phyloP scores from a whole-genome alignment of 805 yeast species.

The Alloascoidea africana region DNA sequence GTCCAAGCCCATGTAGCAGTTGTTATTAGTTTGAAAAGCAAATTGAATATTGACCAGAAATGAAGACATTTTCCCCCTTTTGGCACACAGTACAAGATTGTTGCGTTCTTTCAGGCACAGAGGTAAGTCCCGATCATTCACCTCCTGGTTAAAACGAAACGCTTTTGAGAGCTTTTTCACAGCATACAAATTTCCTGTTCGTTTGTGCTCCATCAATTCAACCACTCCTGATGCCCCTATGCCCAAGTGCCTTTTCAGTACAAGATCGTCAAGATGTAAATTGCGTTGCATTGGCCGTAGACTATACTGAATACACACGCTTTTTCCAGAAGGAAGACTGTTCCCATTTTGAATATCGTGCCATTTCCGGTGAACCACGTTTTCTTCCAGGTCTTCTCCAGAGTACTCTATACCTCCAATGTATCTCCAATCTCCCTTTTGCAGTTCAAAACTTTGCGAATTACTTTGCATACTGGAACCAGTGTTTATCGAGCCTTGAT shows the following conservation, averaged over 20 bases:
- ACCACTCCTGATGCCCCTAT: background rate
- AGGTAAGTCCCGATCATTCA: background rate
- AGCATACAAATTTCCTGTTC: background rate
- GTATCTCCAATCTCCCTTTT: background rate
- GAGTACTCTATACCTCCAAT: background rate
- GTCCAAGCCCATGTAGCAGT: slow-evolving; percentile 13
- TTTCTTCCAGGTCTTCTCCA: background rate
- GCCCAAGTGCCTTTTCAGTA: background rate
- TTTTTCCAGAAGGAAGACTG: background rate
- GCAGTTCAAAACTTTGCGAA: background rate
- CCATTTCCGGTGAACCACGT: background rate
- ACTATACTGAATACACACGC: background rate
- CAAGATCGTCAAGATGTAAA: background rate
- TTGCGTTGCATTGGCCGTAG: background rate
- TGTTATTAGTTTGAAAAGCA: slow-evolving; percentile 13
- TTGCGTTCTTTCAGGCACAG: slow-evolving; percentile 11
- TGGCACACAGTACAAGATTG: slow-evolving; percentile 8
- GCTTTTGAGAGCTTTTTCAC: background rate
- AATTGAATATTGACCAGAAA: slow-evolving; percentile 14
- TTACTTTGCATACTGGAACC: background rate
- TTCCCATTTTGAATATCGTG: background rate
- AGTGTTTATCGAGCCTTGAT: too few species aligned
- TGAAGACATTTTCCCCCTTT: slow-evolving; percentile 11
- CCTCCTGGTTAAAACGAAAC: background rate
- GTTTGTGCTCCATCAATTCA: background rate